phyloP scores from a whole-genome alignment of 129 eudicot genomes.

The sunflower (Helianthus annuus) region DNA sequence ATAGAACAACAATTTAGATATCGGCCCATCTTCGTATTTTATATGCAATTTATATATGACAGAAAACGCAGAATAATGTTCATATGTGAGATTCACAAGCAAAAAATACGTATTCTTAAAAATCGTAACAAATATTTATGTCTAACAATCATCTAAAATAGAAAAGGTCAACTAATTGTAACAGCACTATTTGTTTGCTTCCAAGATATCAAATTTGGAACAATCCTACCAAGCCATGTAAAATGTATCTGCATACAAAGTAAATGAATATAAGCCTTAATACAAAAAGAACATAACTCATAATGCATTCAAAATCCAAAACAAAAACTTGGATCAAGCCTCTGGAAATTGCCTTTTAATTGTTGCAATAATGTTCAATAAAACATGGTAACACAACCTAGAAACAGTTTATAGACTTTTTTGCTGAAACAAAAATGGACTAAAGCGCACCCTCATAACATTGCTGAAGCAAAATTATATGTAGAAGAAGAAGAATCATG shows the following conservation, averaged over 20 bases:
- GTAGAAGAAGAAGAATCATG: no score
- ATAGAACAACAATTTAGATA: slow-evolving; percentile 10
- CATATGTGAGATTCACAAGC: neutral
- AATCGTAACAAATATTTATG: no score
- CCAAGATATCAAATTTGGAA: slow-evolving; percentile 93
- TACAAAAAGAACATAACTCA: neutral
- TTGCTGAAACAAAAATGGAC: no score
- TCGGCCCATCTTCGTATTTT: slow-evolving; percentile 8
- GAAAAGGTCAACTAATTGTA: slow-evolving; percentile 47
- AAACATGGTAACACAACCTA: neutral
- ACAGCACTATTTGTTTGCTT: slow-evolving; percentile 98
- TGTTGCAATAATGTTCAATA: slow-evolving; percentile 2
- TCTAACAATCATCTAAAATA: no score
- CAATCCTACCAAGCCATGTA: slow-evolving; percentile 98
- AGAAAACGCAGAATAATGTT: neutral
- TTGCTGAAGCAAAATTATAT: no score
- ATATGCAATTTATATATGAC: neutral
- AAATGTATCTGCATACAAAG: slow-evolving; percentile 70
- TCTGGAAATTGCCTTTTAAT: neutral
- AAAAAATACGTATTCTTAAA: no score
- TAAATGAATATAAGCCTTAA: slow-evolving; percentile 19
- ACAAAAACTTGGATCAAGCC: slow-evolving; percentile 15
- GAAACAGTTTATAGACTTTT: no score
- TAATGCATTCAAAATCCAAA: neutral
- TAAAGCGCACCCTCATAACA: no score